These are phyloP conservation scores for Rhodosporidiobolus odoratus DNA, from an alignment of 768 basidiomycete genomes.

Conservation along the genomic window DNA sequence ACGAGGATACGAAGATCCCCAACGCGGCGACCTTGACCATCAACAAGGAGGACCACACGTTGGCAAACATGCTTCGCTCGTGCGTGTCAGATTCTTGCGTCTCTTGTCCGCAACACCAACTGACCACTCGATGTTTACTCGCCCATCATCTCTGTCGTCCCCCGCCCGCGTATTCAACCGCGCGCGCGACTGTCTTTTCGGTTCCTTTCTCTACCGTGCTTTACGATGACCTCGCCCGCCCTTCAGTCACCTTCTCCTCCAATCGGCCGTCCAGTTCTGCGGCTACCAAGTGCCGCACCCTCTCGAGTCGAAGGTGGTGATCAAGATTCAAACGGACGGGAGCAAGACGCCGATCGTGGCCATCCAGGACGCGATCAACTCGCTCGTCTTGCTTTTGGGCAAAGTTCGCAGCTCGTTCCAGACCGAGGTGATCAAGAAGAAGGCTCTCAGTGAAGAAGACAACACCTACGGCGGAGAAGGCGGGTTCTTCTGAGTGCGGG, in stretches of 20 bases:
- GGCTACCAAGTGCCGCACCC: conserved; percentile 98
- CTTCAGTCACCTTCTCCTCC: conserved; percentile 76
- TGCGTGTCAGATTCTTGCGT: conserved; percentile 46
- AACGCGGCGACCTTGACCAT: conserved; percentile 94
- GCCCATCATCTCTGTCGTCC: neutral
- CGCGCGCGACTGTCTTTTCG: neutral
- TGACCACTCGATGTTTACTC: neutral
- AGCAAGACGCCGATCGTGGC: conserved; percentile 67
- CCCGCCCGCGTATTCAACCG: conserved; percentile 17
- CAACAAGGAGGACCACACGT: conserved; percentile 93
- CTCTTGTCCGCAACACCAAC: neutral
- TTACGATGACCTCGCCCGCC: neutral
- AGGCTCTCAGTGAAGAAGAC: conserved; percentile 19
- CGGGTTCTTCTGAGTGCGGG: conserved; percentile 21
- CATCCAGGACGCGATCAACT: conserved; percentile 74
- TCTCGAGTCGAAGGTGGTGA: conserved; percentile 83
- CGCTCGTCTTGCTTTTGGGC: conserved; percentile 63
- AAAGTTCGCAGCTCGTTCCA: conserved; percentile 47
- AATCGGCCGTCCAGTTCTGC: conserved; percentile 84
- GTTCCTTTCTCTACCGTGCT: neutral
- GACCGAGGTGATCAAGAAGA: conserved; percentile 43
- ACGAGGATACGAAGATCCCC: conserved; percentile 94
- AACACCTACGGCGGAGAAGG: conserved; percentile 16
- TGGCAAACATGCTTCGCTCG: conserved; percentile 95
- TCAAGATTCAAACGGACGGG: conserved; percentile 95